Evolutionary conservation across 306 rosid genomes (phyloP).

Genomic region (Cyclanthera cordifolia): DNA sequence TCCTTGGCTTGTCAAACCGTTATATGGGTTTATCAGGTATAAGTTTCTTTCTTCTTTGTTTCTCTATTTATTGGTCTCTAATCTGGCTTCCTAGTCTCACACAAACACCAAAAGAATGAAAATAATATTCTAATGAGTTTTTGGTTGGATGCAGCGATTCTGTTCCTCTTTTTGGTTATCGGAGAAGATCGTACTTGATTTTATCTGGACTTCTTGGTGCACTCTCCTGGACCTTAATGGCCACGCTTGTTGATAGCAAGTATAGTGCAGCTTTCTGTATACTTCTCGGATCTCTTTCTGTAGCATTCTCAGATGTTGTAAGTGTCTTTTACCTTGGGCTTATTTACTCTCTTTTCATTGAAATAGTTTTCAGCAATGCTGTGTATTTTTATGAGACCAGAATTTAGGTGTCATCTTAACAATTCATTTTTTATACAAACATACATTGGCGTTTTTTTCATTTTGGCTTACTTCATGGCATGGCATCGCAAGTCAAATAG

Average conservation of each 20-base stretch:
- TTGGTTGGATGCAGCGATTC: constrained; percentile 62
- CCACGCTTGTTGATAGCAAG: constrained; percentile 69
- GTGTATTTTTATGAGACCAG: not conserved
- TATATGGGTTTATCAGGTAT: constrained; percentile 90
- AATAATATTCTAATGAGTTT: not conserved
- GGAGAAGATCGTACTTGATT: constrained; percentile 89
- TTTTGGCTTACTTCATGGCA: not conserved
- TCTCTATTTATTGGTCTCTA: not conserved
- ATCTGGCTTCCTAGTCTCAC: not conserved
- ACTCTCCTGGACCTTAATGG: constrained; percentile 89
- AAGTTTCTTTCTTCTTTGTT: constrained; percentile 15
- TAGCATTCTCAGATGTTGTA: constrained; percentile 99
- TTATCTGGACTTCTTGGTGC: constrained; percentile 94
- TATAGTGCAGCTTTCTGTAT: constrained; percentile 76
- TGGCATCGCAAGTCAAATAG: not conserved
- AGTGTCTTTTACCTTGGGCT: constrained; percentile 28
- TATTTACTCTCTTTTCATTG: not conserved
- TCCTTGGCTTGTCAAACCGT: constrained; percentile 94
- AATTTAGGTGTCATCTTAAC: not conserved
- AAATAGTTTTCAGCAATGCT: not conserved
- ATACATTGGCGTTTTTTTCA: not conserved
- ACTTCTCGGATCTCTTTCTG: constrained; percentile 90
- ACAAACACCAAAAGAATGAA: not conserved
- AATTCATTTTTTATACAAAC: not conserved
- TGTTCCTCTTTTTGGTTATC: constrained; percentile 93